Base-by-base conservation (phyloP, 2,329 filamentous ascomycete species). In the Colletotrichum higginsianum region DNA sequence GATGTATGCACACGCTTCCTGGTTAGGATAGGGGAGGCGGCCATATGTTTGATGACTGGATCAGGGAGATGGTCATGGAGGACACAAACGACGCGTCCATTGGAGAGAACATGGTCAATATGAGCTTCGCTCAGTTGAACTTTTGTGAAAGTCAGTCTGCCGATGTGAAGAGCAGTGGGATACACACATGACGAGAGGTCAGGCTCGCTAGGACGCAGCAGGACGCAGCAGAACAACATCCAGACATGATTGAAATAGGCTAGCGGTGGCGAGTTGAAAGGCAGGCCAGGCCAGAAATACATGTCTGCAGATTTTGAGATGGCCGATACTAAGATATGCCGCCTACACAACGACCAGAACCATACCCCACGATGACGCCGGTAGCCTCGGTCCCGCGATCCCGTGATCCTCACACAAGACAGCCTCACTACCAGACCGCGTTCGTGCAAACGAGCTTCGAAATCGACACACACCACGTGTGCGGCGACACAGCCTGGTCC, bases 1-100 rank as follows among this genome's bases (percentile, higher is more conserved):
- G 46, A 30, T 53, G 2, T 9, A 18, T 21, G 26, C n/a, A 30
- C 26, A 38, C 16, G 26, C 30, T 7, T n/a, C 5, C 52, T 13
- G 12, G 1, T 6, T 2, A n/a, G 21, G 11, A 2, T 1, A 11
- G 15, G 5, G n/a, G 13, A n/a, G 5, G 2, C 16, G 5, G 52
- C 13, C 30, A 40, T 23, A 12, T 42, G 35, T 13, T 16, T 9
- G 13, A 18, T 7, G 21, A 9, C 53, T 42, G 11, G 52, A n/a
- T 16, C 11, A 42, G 40, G 35, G 8, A 21, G 15, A 23, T 23
- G n/a, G 4, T 3, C 6, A 21, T n/a, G 15, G 16, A 13, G 11
- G 52, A 38, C 21, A 38, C 23, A 12, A 40, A 2, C 4, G 30
- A 40, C 11, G 15, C 2, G 11, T 21, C 8, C n/a, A 15, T n/a